phyloP scores from a whole-genome alignment of 768 basidiomycete genomes.

The Boletus huronensis region DNA sequence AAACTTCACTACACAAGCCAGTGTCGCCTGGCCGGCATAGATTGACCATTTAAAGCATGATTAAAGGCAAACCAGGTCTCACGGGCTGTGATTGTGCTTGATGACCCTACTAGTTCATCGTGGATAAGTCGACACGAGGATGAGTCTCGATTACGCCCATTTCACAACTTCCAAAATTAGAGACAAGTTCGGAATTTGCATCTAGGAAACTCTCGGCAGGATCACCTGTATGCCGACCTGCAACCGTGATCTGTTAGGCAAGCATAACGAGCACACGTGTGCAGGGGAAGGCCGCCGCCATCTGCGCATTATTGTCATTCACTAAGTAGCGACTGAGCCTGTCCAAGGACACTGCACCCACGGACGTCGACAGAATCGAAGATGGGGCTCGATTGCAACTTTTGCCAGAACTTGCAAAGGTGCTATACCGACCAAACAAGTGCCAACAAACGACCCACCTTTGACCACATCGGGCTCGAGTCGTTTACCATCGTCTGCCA shows the following conservation, averaged over 20 bases:
- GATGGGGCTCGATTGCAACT: neutral
- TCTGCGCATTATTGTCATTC: neutral
- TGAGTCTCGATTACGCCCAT: neutral
- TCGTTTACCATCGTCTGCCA: slow-evolving; percentile 42
- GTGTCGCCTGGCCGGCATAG: neutral
- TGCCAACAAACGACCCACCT: slow-evolving; percentile 19
- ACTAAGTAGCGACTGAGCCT: neutral
- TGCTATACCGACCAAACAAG: slow-evolving; percentile 16
- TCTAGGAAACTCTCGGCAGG: neutral
- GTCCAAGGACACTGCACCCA: neutral
- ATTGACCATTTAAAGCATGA: neutral
- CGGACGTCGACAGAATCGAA: neutral
- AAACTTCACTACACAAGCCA: neutral
- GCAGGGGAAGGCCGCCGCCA: too few relatives aligned
- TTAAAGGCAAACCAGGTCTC: neutral
- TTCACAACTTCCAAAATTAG: neutral
- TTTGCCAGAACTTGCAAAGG: neutral
- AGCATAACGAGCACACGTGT: neutral
- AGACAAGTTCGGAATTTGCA: neutral
- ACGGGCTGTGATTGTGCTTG: neutral
- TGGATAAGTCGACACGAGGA: neutral
- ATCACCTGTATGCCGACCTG: neutral
- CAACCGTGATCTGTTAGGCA: neutral
- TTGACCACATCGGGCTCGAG: slow-evolving; percentile 23
- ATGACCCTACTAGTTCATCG: neutral